These are phyloP conservation scores for Zelopaecilomyces penicillatus DNA, from an alignment of 2,329 filamentous ascomycete genomes.

Conservation along the genomic window DNA sequence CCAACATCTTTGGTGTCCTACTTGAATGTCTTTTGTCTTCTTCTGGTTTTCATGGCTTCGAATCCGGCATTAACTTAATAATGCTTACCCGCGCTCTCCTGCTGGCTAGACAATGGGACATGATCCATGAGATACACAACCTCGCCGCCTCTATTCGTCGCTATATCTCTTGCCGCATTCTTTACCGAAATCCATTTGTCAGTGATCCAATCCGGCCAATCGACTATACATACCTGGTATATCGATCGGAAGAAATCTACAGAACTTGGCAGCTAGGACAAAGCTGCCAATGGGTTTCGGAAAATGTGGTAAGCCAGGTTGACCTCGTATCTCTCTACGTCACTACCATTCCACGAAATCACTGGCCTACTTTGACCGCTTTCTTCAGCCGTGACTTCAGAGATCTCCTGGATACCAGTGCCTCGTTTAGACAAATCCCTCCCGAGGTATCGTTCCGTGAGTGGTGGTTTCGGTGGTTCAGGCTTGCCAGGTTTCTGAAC, in stretches of 20 bases:
- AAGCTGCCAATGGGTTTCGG: neutral
- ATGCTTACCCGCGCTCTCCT: constrained; percentile 12
- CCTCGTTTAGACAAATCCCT: neutral
- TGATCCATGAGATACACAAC: constrained; percentile 13
- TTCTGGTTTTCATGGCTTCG: constrained; percentile 13
- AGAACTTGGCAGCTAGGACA: constrained; percentile 11
- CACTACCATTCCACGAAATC: constrained; percentile 5
- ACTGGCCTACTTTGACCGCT: constrained; percentile 11
- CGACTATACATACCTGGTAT: constrained; percentile 11
- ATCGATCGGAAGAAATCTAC: constrained; percentile 18
- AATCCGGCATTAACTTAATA: constrained; percentile 15
- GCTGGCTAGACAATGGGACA: constrained; percentile 10
- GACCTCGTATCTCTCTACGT: constrained; percentile 9
- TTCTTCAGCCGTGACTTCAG: constrained; percentile 9
- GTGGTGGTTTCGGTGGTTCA: constrained; percentile 8
- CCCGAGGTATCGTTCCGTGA: constrained; percentile 4
- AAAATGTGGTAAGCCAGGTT: neutral
- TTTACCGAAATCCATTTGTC: constrained; percentile 13
- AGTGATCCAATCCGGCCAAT: constrained; percentile 14
- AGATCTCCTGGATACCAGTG: constrained; percentile 3
- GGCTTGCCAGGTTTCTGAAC: constrained; percentile 7
- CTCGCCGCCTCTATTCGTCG: constrained; percentile 11
- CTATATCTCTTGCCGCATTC: constrained; percentile 17
- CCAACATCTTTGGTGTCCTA: constrained; percentile 16
- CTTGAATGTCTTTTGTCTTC: constrained; percentile 10